Evolutionary conservation across 164 flowering plant species (phyloP).

Genomic region (Liquidambar formosana): DNA sequence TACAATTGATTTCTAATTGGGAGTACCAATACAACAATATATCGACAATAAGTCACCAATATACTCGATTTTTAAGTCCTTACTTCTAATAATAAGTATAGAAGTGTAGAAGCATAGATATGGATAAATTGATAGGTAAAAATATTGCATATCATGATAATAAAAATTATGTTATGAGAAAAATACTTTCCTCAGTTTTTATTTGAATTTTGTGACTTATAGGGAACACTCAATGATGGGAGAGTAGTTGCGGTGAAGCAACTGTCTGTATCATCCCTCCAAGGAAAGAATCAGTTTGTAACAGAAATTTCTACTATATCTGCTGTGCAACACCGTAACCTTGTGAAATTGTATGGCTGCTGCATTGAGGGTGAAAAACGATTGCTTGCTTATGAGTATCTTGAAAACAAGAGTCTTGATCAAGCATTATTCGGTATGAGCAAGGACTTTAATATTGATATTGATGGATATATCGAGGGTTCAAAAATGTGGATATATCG

Average conservation of each 20-base stretch:
- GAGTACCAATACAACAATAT: too few relatives aligned
- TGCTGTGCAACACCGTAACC: conserved; percentile 80
- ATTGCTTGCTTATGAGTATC: conserved; percentile 77
- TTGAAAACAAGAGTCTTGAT: conserved; percentile 74
- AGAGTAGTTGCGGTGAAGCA: conserved; percentile 75
- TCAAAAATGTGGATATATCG: too few relatives aligned
- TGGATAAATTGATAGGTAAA: too few relatives aligned
- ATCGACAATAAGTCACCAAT: too few relatives aligned
- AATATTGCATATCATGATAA: too few relatives aligned
- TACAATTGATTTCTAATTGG: too few relatives aligned
- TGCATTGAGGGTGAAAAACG: conserved; percentile 69
- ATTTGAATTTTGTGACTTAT: background rate
- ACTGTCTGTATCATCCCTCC: conserved; percentile 66
- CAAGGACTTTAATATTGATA: too few relatives aligned
- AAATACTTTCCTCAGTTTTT: background rate
- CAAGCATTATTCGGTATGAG: conserved; percentile 74
- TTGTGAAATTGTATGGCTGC: conserved; percentile 79
- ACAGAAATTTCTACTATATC: conserved; percentile 83
- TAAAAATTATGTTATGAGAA: background rate
- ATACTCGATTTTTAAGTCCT: too few relatives aligned
- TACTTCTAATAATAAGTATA: too few relatives aligned
- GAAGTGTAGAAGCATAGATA: too few relatives aligned
- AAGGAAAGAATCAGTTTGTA: conserved; percentile 71
- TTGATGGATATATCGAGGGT: too few relatives aligned
- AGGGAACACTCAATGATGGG: conserved; percentile 73